These are phyloP conservation scores for Nannochloropsis oceanica DNA, from an alignment of 108 stramenopile species.

Conservation along the genomic window DNA sequence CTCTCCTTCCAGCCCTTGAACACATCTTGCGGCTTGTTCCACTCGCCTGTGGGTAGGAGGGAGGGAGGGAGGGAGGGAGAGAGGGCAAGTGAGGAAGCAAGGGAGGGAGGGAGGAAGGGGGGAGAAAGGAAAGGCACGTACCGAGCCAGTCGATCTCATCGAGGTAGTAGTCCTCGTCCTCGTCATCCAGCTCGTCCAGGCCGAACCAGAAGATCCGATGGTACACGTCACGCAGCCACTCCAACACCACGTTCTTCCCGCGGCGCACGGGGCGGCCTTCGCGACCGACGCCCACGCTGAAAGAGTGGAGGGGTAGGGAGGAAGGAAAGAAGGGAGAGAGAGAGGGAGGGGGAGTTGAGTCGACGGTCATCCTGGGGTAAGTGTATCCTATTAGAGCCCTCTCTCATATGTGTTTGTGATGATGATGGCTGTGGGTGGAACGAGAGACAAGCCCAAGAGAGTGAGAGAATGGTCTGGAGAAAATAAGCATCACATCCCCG, in stretches of 20 bases:
- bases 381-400: no score
- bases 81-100: neutral
- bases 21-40: neutral
- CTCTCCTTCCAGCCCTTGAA: neutral
- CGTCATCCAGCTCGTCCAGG: neutral
- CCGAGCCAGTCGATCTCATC: neutral
- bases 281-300: neutral
- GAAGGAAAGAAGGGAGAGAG: neutral
- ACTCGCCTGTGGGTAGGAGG: neutral
- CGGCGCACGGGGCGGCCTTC: neutral
- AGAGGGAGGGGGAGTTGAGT: neutral
- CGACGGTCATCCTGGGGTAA: no score
- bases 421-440: no score
- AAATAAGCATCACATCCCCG: neutral
- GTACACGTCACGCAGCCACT: neutral
- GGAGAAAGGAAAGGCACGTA: neutral
- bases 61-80: neutral
- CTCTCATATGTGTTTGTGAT: no score
- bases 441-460: no score
- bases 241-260: neutral
- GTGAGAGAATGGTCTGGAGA: neutral
- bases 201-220: neutral
- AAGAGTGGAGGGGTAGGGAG: no score
- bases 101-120: neutral
- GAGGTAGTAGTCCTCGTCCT: neutral